A percentile compares a stretch with the other conserved stretches of the same genome.
Conservation (phyloP, 164 flowering plant species). For the Stephania yunnanensis region DNA sequence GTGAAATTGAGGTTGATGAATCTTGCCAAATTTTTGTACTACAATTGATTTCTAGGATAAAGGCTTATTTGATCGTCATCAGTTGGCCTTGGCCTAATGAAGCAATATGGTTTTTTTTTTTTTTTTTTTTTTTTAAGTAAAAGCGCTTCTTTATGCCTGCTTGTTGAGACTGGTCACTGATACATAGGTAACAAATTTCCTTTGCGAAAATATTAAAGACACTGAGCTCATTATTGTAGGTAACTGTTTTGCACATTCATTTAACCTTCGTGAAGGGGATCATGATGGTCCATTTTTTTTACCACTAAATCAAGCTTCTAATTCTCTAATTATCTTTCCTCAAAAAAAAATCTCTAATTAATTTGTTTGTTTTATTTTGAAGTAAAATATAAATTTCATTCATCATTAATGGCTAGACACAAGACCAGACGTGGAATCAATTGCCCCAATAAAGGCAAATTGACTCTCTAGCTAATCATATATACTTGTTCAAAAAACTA, state of each 20-base stretch:
- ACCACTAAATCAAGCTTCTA: too few relatives aligned
- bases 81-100: constrained; percentile 5
- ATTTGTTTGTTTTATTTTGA: too few relatives aligned
- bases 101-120: neutral
- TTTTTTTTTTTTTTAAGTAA: too few relatives aligned
- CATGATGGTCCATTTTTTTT: neutral
- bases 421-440: too few relatives aligned
- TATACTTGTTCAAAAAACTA: too few relatives aligned
- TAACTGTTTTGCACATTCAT: neutral
- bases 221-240: neutral
- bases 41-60: neutral
- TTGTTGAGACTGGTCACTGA: neutral
- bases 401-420: too few relatives aligned
- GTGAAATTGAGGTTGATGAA: neutral
- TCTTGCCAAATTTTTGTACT: neutral
- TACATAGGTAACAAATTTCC: constrained; percentile 8
- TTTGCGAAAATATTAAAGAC: neutral
- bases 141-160: neutral
- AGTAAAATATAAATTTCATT: too few relatives aligned
- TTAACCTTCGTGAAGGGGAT: neutral
- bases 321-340: too few relatives aligned
- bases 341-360: too few relatives aligned
- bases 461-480: too few relatives aligned
- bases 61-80: constrained; percentile 5
- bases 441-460: too few relatives aligned